phyloP scores from a whole-genome alignment of 2,329 filamentous ascomycete genomes.

The Aspergillus sp. region DNA sequence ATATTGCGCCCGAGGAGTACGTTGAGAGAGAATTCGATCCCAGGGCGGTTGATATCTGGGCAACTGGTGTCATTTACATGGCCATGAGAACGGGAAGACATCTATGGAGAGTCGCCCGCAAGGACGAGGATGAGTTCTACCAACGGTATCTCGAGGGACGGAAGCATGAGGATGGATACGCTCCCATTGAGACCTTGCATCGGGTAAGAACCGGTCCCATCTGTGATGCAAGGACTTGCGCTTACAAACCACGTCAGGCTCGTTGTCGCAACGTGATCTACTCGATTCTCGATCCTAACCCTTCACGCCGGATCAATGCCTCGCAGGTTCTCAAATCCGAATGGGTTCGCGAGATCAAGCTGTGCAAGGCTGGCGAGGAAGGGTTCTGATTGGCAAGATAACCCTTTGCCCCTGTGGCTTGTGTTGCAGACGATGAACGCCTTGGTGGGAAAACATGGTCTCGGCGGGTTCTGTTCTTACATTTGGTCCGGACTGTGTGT shows the following conservation, averaged over 20 bases:
- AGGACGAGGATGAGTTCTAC: conserved; percentile 97
- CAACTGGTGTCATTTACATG: conserved; percentile 99
- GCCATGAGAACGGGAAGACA: conserved; percentile 96
- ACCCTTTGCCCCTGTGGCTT: conserved; percentile 6
- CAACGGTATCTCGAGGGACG: conserved; percentile 89
- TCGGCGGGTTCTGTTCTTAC: conserved; percentile 10
- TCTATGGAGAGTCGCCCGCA: conserved; percentile 94
- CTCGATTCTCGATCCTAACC: conserved; percentile 94
- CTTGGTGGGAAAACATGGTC: conserved; percentile 9
- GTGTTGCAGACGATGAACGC: conserved; percentile 7
- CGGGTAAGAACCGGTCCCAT: conserved; percentile 64
- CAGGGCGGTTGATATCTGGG: conserved; percentile 96
- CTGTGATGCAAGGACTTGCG: conserved; percentile 4
- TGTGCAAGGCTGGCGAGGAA: conserved; percentile 95
- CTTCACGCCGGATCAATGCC: conserved; percentile 85
- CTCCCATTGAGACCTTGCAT: conserved; percentile 91
- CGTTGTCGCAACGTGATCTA: conserved; percentile 99
- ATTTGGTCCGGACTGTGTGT: conserved; percentile 15
- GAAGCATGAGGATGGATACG: conserved; percentile 92
- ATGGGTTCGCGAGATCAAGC: conserved; percentile 96
- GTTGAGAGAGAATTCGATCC: conserved; percentile 94
- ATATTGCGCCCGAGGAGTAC: conserved; percentile 97
- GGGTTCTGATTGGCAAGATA: conserved; percentile 61
- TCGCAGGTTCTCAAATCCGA: conserved; percentile 97
- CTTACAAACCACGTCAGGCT: conserved; percentile 57